Conservation (phyloP, 2,329 filamentous ascomycete species). For the Scedosporium apiospermum region DNA sequence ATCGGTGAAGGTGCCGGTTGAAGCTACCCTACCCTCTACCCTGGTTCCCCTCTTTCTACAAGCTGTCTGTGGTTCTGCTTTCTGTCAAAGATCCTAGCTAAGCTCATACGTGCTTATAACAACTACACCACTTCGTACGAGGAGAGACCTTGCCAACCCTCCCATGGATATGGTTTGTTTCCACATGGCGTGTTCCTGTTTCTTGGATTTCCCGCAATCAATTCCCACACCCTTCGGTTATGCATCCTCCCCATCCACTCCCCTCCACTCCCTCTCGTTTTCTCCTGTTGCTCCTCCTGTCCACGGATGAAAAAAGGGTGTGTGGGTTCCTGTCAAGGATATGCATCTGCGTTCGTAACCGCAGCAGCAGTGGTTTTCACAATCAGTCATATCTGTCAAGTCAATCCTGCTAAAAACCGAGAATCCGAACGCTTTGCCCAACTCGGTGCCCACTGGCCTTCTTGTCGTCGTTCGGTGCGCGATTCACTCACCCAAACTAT, state of each 20-base stretch:
- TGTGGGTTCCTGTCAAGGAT: no score
- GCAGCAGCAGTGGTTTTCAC: no score
- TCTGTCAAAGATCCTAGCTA: not conserved
- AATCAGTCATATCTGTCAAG: no score
- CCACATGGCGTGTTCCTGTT: conserved; percentile 2
- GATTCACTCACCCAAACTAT: no score
- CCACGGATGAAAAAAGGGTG: no score
- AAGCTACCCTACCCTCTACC: not conserved
- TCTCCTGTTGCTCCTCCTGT: not conserved
- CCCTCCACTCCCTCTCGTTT: not conserved
- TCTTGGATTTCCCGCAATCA: not conserved
- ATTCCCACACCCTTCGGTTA: not conserved
- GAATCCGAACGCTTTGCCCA: not conserved
- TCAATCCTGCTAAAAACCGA: no score
- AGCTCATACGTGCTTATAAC: no score
- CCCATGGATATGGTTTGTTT: not conserved
- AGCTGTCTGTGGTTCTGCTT: not conserved
- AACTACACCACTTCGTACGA: no score
- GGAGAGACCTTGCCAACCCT: not conserved
- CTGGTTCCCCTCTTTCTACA: not conserved
- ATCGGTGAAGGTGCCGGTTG: not conserved
- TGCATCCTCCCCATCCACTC: not conserved
- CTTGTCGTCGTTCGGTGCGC: not conserved
- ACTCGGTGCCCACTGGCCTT: not conserved
- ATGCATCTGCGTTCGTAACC: no score